Base-by-base conservation (phyloP, 1,284 basidiomycete genomes). In the Bothia castanella region DNA sequence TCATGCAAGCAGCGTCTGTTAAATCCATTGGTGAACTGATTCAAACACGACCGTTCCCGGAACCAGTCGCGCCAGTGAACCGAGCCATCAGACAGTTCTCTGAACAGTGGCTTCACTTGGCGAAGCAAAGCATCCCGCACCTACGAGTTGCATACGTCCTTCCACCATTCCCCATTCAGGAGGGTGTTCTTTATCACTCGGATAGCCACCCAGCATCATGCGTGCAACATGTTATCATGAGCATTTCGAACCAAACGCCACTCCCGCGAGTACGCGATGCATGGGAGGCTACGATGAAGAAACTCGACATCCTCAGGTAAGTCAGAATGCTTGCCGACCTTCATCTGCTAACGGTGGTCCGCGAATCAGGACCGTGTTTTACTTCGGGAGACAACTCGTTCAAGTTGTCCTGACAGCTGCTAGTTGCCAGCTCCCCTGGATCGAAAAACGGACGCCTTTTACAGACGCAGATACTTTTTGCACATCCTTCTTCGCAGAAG, bases 91-190 rank as follows among this genome's bases (percentile, higher is more conserved):
- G 59, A 19, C 30, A 47, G 9, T 73, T 74, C 47, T 63, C 63
- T 16, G 51, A 55, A 9, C 45, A 47, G 19, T 68, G 72, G 63
- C 53, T 55, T 23, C 60, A 60, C 13, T 63, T 67, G 35, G 57
- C 69, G 0, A 47, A 61, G 32, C 59, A 61, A 12, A 57, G 46
- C n/a, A 66, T 70, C 47, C 48, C 59, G 3, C 31, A 44, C 7
- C 41, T 52, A 16, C 51, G 58, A 13, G 57, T 78, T 8, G 70
- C 69, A 34, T 56, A 54, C 8, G 57, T 78, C 36, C 60, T 76
- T 30, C 76, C 77, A 16, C 66, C 77, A 14, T 76, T 78, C 47
- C 68, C 76, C 16, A 66, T 78, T 16, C 77, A 79, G 52, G 75
- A 77, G 59, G 77, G 77, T 32, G 71, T 79, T 14, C 60, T 79